Evolutionary conservation across 164 flowering plant species (phyloP), one percentile per base, ranked within the genome.

Genomic region (Protea cynaroides): DNA sequence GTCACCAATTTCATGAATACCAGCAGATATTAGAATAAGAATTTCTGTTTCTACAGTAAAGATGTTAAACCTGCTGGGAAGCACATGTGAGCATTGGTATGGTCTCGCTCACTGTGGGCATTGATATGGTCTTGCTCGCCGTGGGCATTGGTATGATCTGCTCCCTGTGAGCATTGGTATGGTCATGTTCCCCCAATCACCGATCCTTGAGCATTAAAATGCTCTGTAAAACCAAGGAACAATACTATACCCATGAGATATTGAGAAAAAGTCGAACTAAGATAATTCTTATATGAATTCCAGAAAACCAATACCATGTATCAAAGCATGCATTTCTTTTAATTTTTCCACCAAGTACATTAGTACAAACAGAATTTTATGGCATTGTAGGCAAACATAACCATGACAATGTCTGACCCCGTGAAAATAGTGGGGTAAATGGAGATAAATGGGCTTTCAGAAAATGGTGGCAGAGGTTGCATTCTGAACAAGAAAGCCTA

Each of bases 11-110:
- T 47, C 54, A 61, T 47, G 18, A 61, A 47, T 25, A 25, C 54
- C 64, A 46, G 53, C 64, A 61, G 64, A 44, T 18, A 61, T 18
- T 54, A 54, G 34, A 54, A 25, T 61, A 61, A 44, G 25, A 61
- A 14, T 44, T 23, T 46, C 38, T 61, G 37, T 61, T 47, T 38
- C 49, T 37, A 59, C 62, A 19, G 18, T 38, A 0, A 18, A 7
- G n/a, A 59, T 59, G 19, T 25, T 59, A 25, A 17, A 37, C 47
- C 62, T 37, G 23, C 13, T 37, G 19, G 25, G 25, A 55, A 47
- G 24, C 40, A 62, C 43, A 25, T 17, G 23, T 49, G 9, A 1
- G 56, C 56, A 52, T 24, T 46, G 9, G 7, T n/a, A n/a, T n/a
- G n/a, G n/a, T n/a, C n/a, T n/a, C n/a, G n/a, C n/a, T n/a, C n/a